phyloP scores from a whole-genome alignment of 495 filamentous ascomycete genomes.

The Podospora pseudopauciseta region DNA sequence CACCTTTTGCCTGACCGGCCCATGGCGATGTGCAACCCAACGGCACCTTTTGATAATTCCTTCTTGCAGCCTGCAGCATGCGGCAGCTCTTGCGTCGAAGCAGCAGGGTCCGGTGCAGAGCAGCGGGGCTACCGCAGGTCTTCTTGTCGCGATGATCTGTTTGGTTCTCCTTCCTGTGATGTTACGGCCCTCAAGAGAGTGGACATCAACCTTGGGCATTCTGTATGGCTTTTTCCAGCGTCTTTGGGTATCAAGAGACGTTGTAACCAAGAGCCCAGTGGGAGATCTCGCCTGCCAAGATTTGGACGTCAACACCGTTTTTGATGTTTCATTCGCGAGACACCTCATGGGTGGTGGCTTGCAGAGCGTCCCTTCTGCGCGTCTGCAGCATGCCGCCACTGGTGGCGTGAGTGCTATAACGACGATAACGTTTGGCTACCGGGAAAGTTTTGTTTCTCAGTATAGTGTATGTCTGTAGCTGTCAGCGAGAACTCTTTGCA shows the following conservation, averaged over 20 bases:
- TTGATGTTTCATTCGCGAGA: background rate
- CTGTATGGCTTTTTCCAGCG: background rate
- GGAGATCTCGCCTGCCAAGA: background rate
- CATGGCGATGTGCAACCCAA: conserved; percentile 1
- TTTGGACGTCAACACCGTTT: background rate
- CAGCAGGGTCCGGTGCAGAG: background rate
- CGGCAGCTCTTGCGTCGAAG: background rate
- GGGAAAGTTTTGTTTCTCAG: no score
- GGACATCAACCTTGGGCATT: background rate
- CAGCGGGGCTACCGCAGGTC: background rate
- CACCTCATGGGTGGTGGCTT: background rate
- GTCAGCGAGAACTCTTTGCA: no score
- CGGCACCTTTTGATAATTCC: background rate
- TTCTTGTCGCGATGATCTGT: background rate
- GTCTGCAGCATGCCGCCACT: background rate
- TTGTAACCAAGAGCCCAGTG: background rate
- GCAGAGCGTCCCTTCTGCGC: background rate
- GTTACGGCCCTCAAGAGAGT: background rate
- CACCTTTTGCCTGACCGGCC: background rate
- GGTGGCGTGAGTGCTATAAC: background rate
- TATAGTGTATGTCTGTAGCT: no score
- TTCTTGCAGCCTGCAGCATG: conserved; percentile 8
- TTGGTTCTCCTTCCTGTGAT: background rate
- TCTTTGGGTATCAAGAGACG: background rate
- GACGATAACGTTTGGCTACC: background rate